A percentile compares a stretch with the other conserved stretches of the same genome.
Conservation (phyloP, 768 basidiomycete genomes). For the Amanita jacksonii region DNA sequence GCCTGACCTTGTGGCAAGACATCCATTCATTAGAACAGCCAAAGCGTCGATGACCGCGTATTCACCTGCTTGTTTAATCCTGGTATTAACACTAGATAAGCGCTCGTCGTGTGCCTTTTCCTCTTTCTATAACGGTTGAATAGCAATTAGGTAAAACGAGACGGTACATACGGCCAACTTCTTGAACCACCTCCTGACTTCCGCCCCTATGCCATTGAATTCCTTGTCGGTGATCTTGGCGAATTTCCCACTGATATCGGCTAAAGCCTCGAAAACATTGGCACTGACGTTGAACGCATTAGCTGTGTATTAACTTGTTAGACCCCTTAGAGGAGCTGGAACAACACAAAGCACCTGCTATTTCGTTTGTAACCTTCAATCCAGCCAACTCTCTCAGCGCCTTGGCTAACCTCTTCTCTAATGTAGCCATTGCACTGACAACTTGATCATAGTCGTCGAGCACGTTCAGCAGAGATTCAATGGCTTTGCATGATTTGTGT, state of each 20-base stretch:
- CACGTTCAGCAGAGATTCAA: slow-evolving; percentile 56
- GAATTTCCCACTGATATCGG: slow-evolving; percentile 68
- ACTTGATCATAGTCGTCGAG: slow-evolving; percentile 74
- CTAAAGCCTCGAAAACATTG: slow-evolving; percentile 56
- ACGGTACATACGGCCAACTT: slow-evolving; percentile 53
- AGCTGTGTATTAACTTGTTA: slow-evolving; percentile 13
- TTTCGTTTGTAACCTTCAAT: slow-evolving; percentile 48
- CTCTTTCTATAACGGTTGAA: slow-evolving; percentile 50
- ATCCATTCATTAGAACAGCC: background rate
- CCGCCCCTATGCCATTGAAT: slow-evolving; percentile 49
- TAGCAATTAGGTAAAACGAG: background rate
- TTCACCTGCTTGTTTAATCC: slow-evolving; percentile 69
- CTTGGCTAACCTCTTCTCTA: slow-evolving; percentile 72
- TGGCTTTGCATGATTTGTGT: slow-evolving; percentile 72
- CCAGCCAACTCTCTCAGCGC: slow-evolving; percentile 57
- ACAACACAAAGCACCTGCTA: slow-evolving; percentile 41
- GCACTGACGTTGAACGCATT: slow-evolving; percentile 61
- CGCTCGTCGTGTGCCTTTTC: slow-evolving; percentile 71
- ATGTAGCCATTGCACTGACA: slow-evolving; percentile 42
- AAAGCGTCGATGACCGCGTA: background rate
- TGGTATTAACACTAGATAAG: slow-evolving; percentile 54
- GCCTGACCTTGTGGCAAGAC: slow-evolving; percentile 37
- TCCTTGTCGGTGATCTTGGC: slow-evolving; percentile 69
- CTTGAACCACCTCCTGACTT: slow-evolving; percentile 84
- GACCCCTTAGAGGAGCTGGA: background rate